Conservation (phyloP, 805 yeast species). For the Zygosaccharomyces siamensis region DNA sequence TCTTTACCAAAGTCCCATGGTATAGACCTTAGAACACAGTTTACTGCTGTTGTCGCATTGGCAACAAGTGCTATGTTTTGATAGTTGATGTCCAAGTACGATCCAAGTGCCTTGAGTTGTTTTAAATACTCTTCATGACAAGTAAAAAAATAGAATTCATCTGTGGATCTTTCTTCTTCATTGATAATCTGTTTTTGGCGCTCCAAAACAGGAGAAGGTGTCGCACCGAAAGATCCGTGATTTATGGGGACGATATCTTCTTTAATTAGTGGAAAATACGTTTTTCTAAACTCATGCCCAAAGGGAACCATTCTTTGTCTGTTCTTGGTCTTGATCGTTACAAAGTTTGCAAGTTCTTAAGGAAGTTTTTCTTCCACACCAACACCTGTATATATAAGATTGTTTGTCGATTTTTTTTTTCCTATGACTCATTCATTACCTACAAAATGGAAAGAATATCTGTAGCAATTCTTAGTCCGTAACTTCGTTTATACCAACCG, state of each 20-base stretch:
- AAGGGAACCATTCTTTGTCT: constrained; percentile 37
- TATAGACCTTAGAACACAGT: constrained; percentile 50
- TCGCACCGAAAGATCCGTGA: constrained; percentile 61
- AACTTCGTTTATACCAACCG: too few species aligned
- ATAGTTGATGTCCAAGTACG: constrained; percentile 45
- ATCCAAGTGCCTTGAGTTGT: constrained; percentile 38
- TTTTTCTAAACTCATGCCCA: constrained; percentile 47
- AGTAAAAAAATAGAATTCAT: constrained; percentile 37
- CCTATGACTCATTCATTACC: too few species aligned
- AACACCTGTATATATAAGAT: too few species aligned
- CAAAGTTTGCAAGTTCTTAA: too few species aligned
- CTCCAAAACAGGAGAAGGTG: constrained; percentile 46
- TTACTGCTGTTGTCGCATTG: constrained; percentile 60
- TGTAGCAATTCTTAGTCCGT: too few species aligned
- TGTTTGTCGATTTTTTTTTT: too few species aligned
- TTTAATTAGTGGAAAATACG: constrained; percentile 43
- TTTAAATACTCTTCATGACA: constrained; percentile 31
- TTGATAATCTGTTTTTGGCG: constrained; percentile 32
- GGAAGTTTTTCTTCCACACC: too few species aligned
- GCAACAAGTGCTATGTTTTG: constrained; percentile 48
- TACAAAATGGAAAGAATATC: too few species aligned
- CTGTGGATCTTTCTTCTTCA: constrained; percentile 42
- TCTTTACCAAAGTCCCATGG: constrained; percentile 45
- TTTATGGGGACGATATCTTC: constrained; percentile 45
- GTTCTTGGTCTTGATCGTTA: too few species aligned